These are phyloP conservation scores for Penicillium paxilli DNA, from an alignment of 495 filamentous ascomycete species.

Conservation along the genomic window DNA sequence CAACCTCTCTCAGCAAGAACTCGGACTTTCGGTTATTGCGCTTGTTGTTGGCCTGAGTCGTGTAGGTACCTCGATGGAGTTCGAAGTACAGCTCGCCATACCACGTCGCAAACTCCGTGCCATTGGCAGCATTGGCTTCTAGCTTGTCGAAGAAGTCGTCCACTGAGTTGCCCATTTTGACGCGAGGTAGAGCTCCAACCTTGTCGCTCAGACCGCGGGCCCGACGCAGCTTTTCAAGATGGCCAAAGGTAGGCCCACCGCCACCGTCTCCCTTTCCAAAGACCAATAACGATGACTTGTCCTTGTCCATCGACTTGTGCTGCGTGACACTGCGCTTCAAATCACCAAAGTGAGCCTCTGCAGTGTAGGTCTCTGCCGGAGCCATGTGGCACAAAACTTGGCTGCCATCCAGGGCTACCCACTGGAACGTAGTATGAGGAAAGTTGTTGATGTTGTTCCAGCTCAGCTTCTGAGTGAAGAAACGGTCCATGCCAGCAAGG, in stretches of 20 bases:
- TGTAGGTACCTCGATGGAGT: constrained; percentile 94
- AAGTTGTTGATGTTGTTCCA: constrained; percentile 99
- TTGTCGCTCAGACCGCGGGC: constrained; percentile 92
- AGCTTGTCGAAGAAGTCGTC: constrained; percentile 91
- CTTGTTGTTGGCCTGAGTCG: constrained; percentile 96
- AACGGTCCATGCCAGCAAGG: constrained; percentile 88
- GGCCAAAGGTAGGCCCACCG: constrained; percentile 90
- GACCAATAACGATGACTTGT: constrained; percentile 81
- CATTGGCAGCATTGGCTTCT: constrained; percentile 68
- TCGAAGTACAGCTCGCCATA: constrained; percentile 98
- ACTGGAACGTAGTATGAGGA: constrained; percentile 97
- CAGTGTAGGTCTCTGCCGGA: constrained; percentile 91
- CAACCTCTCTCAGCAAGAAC: constrained; percentile 79
- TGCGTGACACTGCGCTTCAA: constrained; percentile 86
- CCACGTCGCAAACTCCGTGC: constrained; percentile 87
- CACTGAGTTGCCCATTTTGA: constrained; percentile 90
- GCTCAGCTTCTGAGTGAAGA: constrained; percentile 95
- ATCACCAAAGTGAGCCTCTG: constrained; percentile 92
- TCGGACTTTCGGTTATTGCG: constrained; percentile 87
- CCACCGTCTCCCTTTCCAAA: constrained; percentile 97
- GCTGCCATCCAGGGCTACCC: constrained; percentile 91
- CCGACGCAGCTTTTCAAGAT: constrained; percentile 92
- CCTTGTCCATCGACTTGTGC: constrained; percentile 93
- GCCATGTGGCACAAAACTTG: constrained; percentile 98
- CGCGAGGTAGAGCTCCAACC: constrained; percentile 76